Base-by-base conservation (phyloP, 2,329 filamentous ascomycete species). In the Thelonectria olida region DNA sequence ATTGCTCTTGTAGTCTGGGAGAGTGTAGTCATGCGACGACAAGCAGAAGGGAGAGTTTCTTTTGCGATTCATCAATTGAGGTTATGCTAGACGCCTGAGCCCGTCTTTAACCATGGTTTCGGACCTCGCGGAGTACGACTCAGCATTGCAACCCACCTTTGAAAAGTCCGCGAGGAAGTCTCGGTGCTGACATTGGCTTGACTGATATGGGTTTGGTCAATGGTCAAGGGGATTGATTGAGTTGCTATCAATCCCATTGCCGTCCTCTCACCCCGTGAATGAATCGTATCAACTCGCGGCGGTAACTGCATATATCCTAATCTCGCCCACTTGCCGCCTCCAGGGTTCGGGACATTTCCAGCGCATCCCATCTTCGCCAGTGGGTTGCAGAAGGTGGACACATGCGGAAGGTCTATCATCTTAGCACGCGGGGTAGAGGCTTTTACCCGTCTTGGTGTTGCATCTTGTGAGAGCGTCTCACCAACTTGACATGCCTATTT, bases 401-500 rank as follows among this genome's bases (percentile, higher is more conserved):
- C 7, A 34, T 2, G 15, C 19, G 27, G 34, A 22, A 41, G 28
- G n/a, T 19, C 27, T 23, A 31, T 23, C 8, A 19, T 50, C 8
- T 23, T 48, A 28, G 22, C 6, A 23, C 53, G 53, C 53, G 53
- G 53, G 53, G 42, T 48, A 41, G 45, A 49, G 2, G 42, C 20
- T 5, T 55, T 55, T 55, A 55, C 25, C 53, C 53, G 42, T 55
- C 31, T 41, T 47, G 42, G 53, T 34, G 53, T 55, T 48, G 53
- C 53, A 55, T 47, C n/a, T 55, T 44, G 34, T 44, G 25, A 4
- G n/a, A 20, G 19, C 19, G 19, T 7, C 4, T 22, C 22, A 13
- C 39, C 15, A 12, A 22, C n/a, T 42, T 42, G 19, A 42, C 39
- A 22, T 23, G 39, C 39, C 17, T 20, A 5, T 42, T 20, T 42